Base-by-base conservation (phyloP, 306 rosid species). In the Potentilla sterilis region DNA sequence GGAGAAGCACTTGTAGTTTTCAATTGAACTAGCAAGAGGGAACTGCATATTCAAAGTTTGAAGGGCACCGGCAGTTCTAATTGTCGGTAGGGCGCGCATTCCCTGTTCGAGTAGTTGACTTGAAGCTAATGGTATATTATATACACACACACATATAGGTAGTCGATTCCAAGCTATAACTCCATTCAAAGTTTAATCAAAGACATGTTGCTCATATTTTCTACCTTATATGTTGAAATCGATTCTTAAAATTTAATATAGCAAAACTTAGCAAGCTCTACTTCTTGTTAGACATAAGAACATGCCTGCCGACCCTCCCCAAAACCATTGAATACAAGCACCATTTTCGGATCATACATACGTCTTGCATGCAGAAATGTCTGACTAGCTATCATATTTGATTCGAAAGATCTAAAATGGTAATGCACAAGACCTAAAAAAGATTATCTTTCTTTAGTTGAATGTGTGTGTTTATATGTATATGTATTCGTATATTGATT, bases 351-450 rank as follows among this genome's bases (percentile, higher is more conserved):
- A 58, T 58, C 16, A 24, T 58, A 58, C 5, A 21, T 22, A 58
- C 40, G 41, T 74, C 69, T 10, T 58, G 69, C 67, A 74, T 58
- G 69, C 67, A 74, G 43, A 43, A 74, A 42, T 59, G 63, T 51
- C 35, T 35, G 63, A 35, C 63, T 28, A 28, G 28, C 28, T 43
- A 3, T 2, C 58, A 41, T 0, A n/a, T 35, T 16, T 24, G 43
- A 58, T 58, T 24, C 34, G 9, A 16, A 32, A 59, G 35, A 74
- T 74, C 57, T 0, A 24, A 40, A 72, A n/a, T 7, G 16, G n/a
- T 54, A 21, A 19, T 9, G 42, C 9, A 43, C 37, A 21, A 5
- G 43, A 42, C 28, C 52, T 10, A 67, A 43, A 61, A 4, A 42
- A 42, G 15, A 6, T 22, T 46, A 24, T 69, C 7, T 2, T 57